Conservation (phyloP, 2,329 filamentous ascomycete species). For the Verticillium tricorpus region DNA sequence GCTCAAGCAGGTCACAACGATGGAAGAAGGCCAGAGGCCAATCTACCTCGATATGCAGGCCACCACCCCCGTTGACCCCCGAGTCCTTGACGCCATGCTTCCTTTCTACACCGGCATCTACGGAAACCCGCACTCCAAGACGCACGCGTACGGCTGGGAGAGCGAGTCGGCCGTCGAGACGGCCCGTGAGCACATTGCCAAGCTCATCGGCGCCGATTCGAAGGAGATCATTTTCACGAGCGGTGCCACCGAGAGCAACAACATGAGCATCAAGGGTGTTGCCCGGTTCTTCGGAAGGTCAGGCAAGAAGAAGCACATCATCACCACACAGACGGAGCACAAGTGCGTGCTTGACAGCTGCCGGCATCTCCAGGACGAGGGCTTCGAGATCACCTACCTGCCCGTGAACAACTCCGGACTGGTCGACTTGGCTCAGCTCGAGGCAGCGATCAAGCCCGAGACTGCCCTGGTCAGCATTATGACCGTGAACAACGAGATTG, state of each 20-base stretch:
- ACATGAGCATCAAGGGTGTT: slow-evolving; percentile 99
- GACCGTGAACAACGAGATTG: slow-evolving; percentile 99
- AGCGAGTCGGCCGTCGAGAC: slow-evolving; percentile 90
- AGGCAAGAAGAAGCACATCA: slow-evolving; percentile 97
- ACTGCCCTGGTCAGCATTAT: slow-evolving; percentile 94
- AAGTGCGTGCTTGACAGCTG: slow-evolving; percentile 98
- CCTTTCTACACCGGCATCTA: slow-evolving; percentile 91
- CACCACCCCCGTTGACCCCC: slow-evolving; percentile 89
- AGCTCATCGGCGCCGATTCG: slow-evolving; percentile 84
- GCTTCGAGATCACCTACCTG: slow-evolving; percentile 94
- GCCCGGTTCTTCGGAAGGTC: slow-evolving; percentile 88
- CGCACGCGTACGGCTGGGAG: slow-evolving; percentile 98
- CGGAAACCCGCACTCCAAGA: slow-evolving; percentile 95
- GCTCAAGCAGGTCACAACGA: slow-evolving; percentile 83
- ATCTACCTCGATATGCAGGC: slow-evolving; percentile 99
- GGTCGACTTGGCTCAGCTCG: slow-evolving; percentile 75
- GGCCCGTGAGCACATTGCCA: slow-evolving; percentile 77
- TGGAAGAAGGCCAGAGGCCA: slow-evolving; percentile 88
- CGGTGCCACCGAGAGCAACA: slow-evolving; percentile 97
- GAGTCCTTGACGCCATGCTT: slow-evolving; percentile 94
- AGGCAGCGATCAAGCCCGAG: slow-evolving; percentile 85
- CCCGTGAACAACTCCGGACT: slow-evolving; percentile 86
- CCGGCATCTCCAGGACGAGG: slow-evolving; percentile 92
- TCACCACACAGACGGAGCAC: slow-evolving; percentile 96
- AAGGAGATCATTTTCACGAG: slow-evolving; percentile 99